Percentiles rank a stretch among this genome's conserved stretches.
phyloP scores from a whole-genome alignment of 2,329 filamentous ascomycete species.

The Ophiostoma sp. region DNA sequence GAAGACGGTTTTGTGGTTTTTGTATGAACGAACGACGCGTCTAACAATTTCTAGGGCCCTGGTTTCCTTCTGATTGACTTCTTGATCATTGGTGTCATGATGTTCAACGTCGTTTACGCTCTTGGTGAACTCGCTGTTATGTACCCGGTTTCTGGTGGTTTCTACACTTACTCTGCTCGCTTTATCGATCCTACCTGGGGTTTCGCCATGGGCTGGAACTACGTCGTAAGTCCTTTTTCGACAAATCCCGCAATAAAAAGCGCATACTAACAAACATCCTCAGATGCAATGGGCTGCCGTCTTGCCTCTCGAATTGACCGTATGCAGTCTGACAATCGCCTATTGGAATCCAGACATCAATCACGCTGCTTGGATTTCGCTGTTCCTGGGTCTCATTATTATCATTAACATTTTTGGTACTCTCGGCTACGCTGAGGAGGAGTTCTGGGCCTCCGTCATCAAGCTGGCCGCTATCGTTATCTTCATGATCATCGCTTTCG shows the following conservation, averaged over 20 bases:
- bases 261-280: background rate
- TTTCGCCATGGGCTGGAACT: conserved; percentile 55
- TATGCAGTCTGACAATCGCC: conserved; percentile 49
- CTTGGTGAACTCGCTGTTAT: conserved; percentile 59
- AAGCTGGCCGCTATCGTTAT: conserved; percentile 60
- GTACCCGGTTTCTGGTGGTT: conserved; percentile 59
- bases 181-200: conserved; percentile 60
- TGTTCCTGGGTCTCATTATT: conserved; percentile 55
- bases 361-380: conserved; percentile 55
- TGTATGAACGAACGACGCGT: background rate
- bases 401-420: conserved; percentile 59
- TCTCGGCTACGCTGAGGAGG: conserved; percentile 58
- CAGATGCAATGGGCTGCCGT: conserved; percentile 49
- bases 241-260: no score
- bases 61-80: conserved; percentile 51
- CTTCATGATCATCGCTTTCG: conserved; percentile 64
- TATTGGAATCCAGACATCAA: conserved; percentile 51
- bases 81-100: conserved; percentile 59
- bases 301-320: conserved; percentile 51
- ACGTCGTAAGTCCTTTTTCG: conserved; percentile 35
- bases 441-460: conserved; percentile 58
- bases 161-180: conserved; percentile 57
- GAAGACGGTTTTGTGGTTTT: background rate
- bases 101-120: conserved; percentile 63
- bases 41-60: conserved; percentile 39